A percentile compares a stretch with the other conserved stretches of the same genome.
phyloP scores from a whole-genome alignment of 805 yeast species.

The Zygoascus biomembranicola region DNA sequence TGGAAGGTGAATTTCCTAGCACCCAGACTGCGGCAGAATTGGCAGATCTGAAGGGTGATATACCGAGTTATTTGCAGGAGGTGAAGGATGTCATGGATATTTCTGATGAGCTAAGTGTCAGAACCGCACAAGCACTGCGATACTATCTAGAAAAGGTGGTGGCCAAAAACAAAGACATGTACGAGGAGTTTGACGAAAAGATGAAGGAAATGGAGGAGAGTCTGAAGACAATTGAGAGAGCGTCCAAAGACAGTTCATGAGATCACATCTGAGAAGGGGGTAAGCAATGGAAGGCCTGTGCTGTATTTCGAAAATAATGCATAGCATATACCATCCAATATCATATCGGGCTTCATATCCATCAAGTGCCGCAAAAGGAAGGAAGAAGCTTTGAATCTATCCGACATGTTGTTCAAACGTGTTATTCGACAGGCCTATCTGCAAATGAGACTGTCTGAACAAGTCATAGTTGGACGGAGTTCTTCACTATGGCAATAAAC shows the following conservation, averaged over 20 bases:
- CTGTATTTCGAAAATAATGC: too few relatives aligned
- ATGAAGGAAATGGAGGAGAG: conserved; percentile 1
- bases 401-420: too few relatives aligned
- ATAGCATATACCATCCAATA: too few relatives aligned
- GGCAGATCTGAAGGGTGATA: not conserved
- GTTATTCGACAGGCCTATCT: too few relatives aligned
- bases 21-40: not conserved
- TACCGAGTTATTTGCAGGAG: not conserved
- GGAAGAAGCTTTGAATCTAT: too few relatives aligned
- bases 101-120: conserved; percentile 1
- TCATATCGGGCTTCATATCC: too few relatives aligned
- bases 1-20: not conserved
- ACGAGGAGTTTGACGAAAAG: not conserved
- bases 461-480: too few relatives aligned
- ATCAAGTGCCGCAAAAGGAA: too few relatives aligned
- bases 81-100: not conserved
- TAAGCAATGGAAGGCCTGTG: not conserved
- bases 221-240: not conserved
- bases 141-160: conserved; percentile 1
- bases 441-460: too few relatives aligned
- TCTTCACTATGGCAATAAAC: too few relatives aligned
- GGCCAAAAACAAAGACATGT: conserved; percentile 1
- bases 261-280: not conserved
- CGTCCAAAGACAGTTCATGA: not conserved
- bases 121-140: not conserved